Conservation (phyloP, 2,329 filamentous ascomycete genomes). For the Pseudopithomyces maydicus region DNA sequence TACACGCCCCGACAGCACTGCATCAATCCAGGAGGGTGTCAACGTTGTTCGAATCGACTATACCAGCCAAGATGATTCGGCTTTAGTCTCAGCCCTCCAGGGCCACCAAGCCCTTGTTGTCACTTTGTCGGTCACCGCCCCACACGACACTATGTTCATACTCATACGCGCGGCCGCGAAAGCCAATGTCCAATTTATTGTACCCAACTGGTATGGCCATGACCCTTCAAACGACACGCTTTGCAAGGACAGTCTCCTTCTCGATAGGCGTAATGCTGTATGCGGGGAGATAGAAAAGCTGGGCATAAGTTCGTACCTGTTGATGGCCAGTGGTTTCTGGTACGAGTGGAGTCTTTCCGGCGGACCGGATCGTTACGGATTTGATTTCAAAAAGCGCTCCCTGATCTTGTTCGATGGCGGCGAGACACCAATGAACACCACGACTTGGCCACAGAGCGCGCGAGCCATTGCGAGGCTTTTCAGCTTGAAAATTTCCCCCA, state of each 20-base stretch:
- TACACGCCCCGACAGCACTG: constrained; percentile 52
- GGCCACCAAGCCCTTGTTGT: constrained; percentile 48
- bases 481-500: constrained; percentile 30
- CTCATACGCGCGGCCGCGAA: constrained; percentile 37
- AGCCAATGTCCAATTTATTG: constrained; percentile 41
- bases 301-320: constrained; percentile 16
- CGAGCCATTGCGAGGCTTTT: constrained; percentile 39
- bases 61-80: constrained; percentile 44
- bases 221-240: constrained; percentile 25
- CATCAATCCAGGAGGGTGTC: constrained; percentile 48
- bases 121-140: constrained; percentile 32
- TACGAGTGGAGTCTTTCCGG: constrained; percentile 19
- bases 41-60: constrained; percentile 54
- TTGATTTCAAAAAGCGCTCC: constrained; percentile 17
- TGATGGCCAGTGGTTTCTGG: constrained; percentile 38
- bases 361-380: constrained; percentile 27
- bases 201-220: constrained; percentile 42
- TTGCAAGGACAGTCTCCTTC: constrained; percentile 3
- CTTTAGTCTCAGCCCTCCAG: constrained; percentile 40
- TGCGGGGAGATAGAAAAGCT: constrained; percentile 21
- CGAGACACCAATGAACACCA: constrained; percentile 33
- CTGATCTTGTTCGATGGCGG: constrained; percentile 17
- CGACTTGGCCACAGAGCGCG: constrained; percentile 39
- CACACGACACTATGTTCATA: constrained; percentile 27
- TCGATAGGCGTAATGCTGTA: background rate